A percentile compares a stretch with the other conserved stretches of the same genome.
Conservation (phyloP, 2,329 filamentous ascomycete species). For the Cladosporium halotolerans region DNA sequence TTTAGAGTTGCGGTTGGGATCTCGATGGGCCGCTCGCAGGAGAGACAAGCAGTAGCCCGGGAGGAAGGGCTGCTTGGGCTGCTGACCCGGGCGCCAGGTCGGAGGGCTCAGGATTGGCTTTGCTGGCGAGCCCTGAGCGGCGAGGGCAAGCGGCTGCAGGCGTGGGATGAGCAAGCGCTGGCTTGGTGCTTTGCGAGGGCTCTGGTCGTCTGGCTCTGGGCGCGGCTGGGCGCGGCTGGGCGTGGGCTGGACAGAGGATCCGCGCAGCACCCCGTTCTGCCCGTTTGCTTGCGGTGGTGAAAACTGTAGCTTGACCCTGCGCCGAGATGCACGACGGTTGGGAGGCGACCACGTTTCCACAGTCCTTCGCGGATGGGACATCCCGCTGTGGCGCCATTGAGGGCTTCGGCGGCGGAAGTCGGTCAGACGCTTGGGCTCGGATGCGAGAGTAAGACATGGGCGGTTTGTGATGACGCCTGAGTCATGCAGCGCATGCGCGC, state of each 20-base stretch:
- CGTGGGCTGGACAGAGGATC: neutral
- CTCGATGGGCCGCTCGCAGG: slow-evolving; percentile 3
- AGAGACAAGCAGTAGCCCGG: neutral
- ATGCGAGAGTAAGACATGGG: neutral
- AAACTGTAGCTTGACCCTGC: slow-evolving; percentile 5
- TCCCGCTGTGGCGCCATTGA: slow-evolving; percentile 10
- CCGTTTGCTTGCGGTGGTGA: neutral
- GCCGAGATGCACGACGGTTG: slow-evolving; percentile 8
- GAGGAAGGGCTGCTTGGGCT: neutral
- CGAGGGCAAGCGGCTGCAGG: neutral
- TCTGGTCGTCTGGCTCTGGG: neutral
- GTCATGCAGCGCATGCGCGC: neutral
- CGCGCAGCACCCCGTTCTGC: slow-evolving; percentile 2
- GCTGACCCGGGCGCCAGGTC: neutral
- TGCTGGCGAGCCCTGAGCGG: neutral
- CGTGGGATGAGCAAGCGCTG: neutral
- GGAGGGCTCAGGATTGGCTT: neutral
- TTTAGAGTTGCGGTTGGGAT: neutral
- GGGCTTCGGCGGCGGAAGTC: neutral
- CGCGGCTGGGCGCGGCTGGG: neutral
- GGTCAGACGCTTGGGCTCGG: neutral
- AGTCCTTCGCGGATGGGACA: slow-evolving; percentile 1
- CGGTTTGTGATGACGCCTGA: neutral
- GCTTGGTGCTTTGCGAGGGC: neutral
- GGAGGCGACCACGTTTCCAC: slow-evolving; percentile 10